These are phyloP conservation scores for Ambrosia hybrid DNA, from an alignment of 140 eudicot species.

Conservation along the genomic window DNA sequence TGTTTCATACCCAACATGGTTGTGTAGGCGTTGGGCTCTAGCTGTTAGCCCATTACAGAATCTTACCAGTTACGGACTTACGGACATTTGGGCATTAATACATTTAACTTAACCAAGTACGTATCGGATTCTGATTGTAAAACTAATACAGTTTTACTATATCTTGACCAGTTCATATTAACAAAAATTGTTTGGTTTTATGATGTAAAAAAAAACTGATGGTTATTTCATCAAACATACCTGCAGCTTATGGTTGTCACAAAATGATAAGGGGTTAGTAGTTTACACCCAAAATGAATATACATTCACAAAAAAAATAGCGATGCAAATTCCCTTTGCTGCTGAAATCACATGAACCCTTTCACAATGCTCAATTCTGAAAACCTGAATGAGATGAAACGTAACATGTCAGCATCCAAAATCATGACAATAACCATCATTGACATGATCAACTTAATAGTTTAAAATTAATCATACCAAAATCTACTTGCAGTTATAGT, in stretches of 20 bases:
- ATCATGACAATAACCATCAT: background rate
- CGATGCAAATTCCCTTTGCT: conserved; percentile 86
- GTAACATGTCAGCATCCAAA: background rate
- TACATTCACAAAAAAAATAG: conserved; percentile 89
- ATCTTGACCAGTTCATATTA: background rate
- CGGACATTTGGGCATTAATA: too few species aligned
- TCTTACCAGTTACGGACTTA: too few species aligned
- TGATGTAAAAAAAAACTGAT: background rate
- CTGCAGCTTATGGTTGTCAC: conserved; percentile 98
- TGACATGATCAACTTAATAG: conserved; percentile 2
- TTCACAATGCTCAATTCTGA: conserved; percentile 96
- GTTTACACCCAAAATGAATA: conserved; percentile 92
- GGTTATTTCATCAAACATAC: conserved; percentile 27
- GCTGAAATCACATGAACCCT: conserved; percentile 92
- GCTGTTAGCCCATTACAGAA: too few species aligned
- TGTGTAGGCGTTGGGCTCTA: too few species aligned
- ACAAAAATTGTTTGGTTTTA: background rate
- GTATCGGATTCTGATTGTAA: too few species aligned
- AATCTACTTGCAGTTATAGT: too few species aligned
- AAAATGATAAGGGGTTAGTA: conserved; percentile 89
- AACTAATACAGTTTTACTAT: conserved; percentile 25
- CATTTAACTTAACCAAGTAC: too few species aligned
- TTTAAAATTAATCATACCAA: background rate
- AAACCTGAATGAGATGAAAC: conserved; percentile 54
- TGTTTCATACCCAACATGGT: too few species aligned